phyloP scores from a whole-genome alignment of 2,329 filamentous ascomycete genomes.

The Diaporthe vexans region DNA sequence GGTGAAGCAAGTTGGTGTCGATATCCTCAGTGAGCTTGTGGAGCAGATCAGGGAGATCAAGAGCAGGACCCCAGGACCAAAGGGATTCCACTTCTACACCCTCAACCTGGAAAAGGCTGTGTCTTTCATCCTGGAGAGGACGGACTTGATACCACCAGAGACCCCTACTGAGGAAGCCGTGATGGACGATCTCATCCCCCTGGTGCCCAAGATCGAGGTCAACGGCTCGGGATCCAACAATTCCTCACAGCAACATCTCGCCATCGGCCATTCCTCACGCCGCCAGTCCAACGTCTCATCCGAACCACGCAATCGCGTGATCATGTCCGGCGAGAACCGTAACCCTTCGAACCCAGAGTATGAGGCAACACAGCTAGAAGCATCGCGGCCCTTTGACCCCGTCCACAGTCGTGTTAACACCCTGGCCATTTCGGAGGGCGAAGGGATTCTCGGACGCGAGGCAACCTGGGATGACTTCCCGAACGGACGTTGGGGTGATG shows the following conservation, averaged over 20 bases:
- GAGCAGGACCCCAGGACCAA: constrained; percentile 68
- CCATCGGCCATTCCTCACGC: constrained; percentile 56
- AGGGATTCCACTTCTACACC: constrained; percentile 97
- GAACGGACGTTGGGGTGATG: constrained; percentile 95
- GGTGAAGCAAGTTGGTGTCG: constrained; percentile 84
- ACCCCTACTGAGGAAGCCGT: constrained; percentile 66
- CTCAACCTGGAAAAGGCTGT: constrained; percentile 97
- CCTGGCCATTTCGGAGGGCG: constrained; percentile 93
- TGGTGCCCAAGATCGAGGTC: constrained; percentile 63
- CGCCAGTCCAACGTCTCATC: constrained; percentile 86
- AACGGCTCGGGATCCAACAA: constrained; percentile 62
- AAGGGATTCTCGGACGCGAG: constrained; percentile 89
- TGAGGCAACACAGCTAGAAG: constrained; percentile 83
- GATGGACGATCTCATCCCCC: constrained; percentile 60
- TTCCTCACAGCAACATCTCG: constrained; percentile 37
- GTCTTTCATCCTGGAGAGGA: constrained; percentile 89
- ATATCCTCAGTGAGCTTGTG: constrained; percentile 88
- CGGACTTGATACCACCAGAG: constrained; percentile 79
- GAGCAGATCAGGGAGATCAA: constrained; percentile 79
- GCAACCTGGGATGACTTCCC: constrained; percentile 99
- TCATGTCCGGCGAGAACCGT: constrained; percentile 73
- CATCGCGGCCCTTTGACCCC: constrained; percentile 79
- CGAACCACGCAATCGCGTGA: constrained; percentile 88
- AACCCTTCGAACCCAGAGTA: constrained; percentile 72
- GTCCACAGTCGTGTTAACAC: constrained; percentile 87